phyloP scores from a whole-genome alignment of 2,329 filamentous ascomycete genomes.

The Blastomyces silverae region DNA sequence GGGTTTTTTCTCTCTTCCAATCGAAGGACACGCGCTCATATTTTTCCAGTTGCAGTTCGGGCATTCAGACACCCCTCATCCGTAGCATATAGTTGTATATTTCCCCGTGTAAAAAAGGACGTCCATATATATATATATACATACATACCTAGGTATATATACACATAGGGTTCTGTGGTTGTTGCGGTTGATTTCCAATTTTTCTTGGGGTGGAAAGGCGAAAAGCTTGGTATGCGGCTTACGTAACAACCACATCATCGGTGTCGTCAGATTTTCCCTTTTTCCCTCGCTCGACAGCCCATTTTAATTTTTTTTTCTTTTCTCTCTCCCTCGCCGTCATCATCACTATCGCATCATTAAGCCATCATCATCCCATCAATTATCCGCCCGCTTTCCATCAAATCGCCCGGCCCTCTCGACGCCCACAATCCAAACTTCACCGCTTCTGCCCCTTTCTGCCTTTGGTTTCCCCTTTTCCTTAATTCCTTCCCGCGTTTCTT shows the following conservation, averaged over 20 bases:
- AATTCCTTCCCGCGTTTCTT: constrained; percentile 14
- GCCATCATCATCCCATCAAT: constrained; percentile 13
- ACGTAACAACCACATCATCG: constrained; percentile 21
- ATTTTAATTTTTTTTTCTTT: constrained; percentile 19
- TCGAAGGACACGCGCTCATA: not conserved
- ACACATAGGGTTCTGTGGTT: not conserved
- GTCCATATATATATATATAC: not conserved
- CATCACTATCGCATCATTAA: constrained; percentile 14
- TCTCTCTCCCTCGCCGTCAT: constrained; percentile 19
- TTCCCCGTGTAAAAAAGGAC: no score
- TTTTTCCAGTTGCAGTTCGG: not conserved
- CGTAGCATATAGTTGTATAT: no score
- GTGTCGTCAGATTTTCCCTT: constrained; percentile 23
- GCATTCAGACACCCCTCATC: no score
- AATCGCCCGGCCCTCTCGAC: constrained; percentile 1
- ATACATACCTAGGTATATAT: no score
- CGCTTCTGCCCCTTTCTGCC: constrained; percentile 10
- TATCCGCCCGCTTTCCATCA: not conserved
- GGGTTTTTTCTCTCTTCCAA: no score
- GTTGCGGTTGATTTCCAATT: not conserved
- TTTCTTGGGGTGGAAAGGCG: not conserved
- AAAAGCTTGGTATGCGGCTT: constrained; percentile 4
- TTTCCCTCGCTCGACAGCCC: constrained; percentile 10
- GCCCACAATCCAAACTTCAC: constrained; percentile 19
- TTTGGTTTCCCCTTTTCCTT: constrained; percentile 13